Base-by-base conservation (phyloP, 2,329 filamentous ascomycete genomes). In the Sclerotinia minor region DNA sequence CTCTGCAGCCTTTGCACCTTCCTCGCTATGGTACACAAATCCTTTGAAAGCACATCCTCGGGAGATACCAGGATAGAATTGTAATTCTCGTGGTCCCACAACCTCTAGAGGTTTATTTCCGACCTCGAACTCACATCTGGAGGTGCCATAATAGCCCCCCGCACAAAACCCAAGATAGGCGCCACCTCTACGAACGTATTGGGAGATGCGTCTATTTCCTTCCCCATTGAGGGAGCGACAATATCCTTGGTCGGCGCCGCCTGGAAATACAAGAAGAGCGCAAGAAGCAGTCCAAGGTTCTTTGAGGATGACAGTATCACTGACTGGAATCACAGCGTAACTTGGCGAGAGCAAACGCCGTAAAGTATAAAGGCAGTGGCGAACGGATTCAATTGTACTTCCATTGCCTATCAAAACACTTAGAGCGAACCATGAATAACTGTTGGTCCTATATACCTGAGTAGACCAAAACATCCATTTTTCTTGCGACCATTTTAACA, bases 201-300 rank as follows among this genome's bases (percentile, higher is more conserved):
- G 89, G 67, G 84, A 82, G 78, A 99, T 97, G 72, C 87, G 85
- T 47, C 90, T 85, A 78, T 98, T 99, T 1, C 94, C 95, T 64
- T 88, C 83, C 47, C 95, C 95, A 77, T 98, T 95, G 71, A 99
- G 84, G 2, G 87, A 88, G 38, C 91, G 88, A 78, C 94, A 96
- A 79, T 97, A 99, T 61, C 91, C 92, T 64, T 96, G 83, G 76
- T 99, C 95, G n/a, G 92, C 94, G 44, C 95, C 95, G 29, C 95
- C 95, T 1, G 95, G 95, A 64, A 99, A 87, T 2, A 98, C 94
- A 8, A 99, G 85, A 13, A 98, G 84, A 0, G 93, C 92, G 77
- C 94, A 98, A 2, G 92, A 90, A 3, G 90, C 82, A 1, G 88
- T 85, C 95, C 95, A 99, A 17, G 95, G 95, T 78, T 99, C 95